Conservation (phyloP, 768 basidiomycete species). For the Tricholoma furcatifolium region DNA sequence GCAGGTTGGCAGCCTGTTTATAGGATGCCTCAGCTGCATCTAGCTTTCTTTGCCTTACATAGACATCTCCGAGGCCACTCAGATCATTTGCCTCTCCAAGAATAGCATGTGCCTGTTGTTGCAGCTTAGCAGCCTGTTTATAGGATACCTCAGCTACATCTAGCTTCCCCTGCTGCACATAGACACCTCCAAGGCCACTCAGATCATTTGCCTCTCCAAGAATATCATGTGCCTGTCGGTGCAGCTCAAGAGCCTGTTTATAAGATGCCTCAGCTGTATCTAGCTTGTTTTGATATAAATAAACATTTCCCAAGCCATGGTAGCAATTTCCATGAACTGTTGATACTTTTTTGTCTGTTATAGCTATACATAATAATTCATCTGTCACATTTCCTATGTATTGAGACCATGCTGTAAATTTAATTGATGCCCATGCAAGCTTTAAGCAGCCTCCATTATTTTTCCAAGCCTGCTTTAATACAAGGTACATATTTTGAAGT, state of each 20-base stretch:
- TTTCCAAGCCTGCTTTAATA: background rate
- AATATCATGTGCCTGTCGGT: constrained; percentile 12
- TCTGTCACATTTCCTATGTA: background rate
- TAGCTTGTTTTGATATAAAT: constrained; percentile 15
- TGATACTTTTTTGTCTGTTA: background rate
- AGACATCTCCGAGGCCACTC: too few relatives aligned
- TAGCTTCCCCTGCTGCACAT: background rate
- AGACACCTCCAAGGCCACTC: background rate
- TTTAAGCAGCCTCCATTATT: background rate
- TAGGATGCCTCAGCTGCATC: too few relatives aligned
- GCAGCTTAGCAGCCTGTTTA: too few relatives aligned
- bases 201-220: constrained; percentile 9
- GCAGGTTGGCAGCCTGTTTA: too few relatives aligned
- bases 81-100: too few relatives aligned
- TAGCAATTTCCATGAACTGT: background rate
- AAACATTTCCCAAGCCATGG: constrained; percentile 13
- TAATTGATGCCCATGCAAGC: background rate
- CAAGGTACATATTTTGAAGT: background rate
- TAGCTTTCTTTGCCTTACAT: too few relatives aligned
- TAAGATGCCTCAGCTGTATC: constrained; percentile 18
- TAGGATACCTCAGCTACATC: too few relatives aligned
- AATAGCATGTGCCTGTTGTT: too few relatives aligned
- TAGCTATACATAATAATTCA: constrained; percentile 4
- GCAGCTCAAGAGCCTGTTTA: constrained; percentile 14
- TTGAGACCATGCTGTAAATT: background rate